Evolutionary conservation across 352 stramenopile genomes (phyloP).

Genomic region (Globisporangium nodosum): DNA sequence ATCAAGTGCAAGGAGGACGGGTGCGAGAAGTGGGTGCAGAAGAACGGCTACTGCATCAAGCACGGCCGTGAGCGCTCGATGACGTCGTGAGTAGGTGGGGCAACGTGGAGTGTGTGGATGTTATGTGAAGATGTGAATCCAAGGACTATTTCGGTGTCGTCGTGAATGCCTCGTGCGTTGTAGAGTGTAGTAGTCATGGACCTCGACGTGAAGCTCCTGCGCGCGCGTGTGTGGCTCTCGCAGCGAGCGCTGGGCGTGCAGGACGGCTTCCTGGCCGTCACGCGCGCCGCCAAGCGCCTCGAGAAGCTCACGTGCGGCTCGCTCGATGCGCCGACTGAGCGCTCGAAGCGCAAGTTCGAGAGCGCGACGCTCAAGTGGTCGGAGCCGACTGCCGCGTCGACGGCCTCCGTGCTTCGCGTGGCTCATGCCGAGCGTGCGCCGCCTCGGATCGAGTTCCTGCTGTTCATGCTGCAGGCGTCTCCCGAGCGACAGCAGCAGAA

Average conservation of each 20-base stretch:
- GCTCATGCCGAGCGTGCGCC: neutral
- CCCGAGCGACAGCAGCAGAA: neutral
- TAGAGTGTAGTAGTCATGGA: slow-evolving; percentile 7
- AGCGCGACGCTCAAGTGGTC: slow-evolving; percentile 24
- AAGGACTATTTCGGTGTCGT: neutral
- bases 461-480: slow-evolving; percentile 23
- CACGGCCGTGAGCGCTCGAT: slow-evolving; percentile 71
- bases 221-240: slow-evolving; percentile 36
- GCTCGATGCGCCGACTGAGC: slow-evolving; percentile 12
- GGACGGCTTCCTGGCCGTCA: slow-evolving; percentile 36
- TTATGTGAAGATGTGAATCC: too few relatives aligned
- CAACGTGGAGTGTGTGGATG: neutral
- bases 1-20: slow-evolving; percentile 86
- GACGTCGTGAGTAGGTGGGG: slow-evolving; percentile 31
- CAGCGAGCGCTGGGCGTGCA: slow-evolving; percentile 15
- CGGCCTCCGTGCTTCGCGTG: neutral
- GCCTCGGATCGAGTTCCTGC: slow-evolving; percentile 21
- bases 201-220: slow-evolving; percentile 28
- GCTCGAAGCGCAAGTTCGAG: slow-evolving; percentile 11
- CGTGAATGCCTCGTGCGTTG: too few relatives aligned
- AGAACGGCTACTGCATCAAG: slow-evolving; percentile 89
- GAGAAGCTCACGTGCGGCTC: slow-evolving; percentile 24
- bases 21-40: slow-evolving; percentile 87
- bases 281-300: slow-evolving; percentile 9
- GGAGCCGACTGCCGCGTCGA: slow-evolving; percentile 5